These are phyloP conservation scores for Cunninghamia lanceolata DNA, from an alignment of 75 land plant species.

Conservation along the genomic window DNA sequence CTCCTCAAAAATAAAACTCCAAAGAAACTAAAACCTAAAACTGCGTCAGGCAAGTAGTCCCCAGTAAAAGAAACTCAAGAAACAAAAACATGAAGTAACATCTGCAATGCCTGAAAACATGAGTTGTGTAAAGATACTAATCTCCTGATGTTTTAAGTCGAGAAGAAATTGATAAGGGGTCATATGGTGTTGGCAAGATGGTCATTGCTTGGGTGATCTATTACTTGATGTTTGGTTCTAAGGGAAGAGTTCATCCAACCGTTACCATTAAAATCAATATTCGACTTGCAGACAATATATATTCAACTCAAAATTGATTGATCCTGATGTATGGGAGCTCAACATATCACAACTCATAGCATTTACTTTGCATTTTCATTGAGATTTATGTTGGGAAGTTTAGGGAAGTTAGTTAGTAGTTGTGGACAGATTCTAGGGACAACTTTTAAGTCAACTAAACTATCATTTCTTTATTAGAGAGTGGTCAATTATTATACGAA, in stretches of 20 bases:
- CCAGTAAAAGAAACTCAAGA: neutral
- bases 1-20: neutral
- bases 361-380: too few relatives aligned
- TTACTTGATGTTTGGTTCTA: neutral
- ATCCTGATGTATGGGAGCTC: too few relatives aligned
- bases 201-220: neutral
- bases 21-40: neutral
- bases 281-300: neutral
- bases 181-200: neutral
- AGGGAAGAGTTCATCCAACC: neutral
- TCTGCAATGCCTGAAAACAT: neutral
- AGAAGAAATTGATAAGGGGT: neutral
- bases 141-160: neutral
- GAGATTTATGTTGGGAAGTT: too few relatives aligned
- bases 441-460: too few relatives aligned
- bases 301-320: neutral
- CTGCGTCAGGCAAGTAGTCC: neutral
- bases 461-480: too few relatives aligned
- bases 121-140: neutral
- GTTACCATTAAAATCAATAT: neutral
- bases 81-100: neutral
- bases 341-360: too few relatives aligned
- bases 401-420: too few relatives aligned
- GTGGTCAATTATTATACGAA: too few relatives aligned
- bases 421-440: too few relatives aligned